Conservation (phyloP, 1,284 basidiomycete species). For the Sutorius eximius region DNA sequence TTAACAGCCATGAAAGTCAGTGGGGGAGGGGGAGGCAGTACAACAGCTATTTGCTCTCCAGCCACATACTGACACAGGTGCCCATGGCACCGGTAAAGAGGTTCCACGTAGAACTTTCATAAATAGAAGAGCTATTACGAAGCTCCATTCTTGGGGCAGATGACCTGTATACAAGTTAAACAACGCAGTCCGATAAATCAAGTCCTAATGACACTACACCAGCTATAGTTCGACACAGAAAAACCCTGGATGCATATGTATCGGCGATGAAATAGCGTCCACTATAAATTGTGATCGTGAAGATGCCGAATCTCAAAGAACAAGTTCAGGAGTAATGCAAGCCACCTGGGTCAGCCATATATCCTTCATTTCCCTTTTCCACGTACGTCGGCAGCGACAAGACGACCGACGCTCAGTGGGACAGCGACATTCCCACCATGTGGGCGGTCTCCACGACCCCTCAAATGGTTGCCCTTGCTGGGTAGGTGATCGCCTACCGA, state of each 20-base stretch:
- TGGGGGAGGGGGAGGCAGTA: neutral
- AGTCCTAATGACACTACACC: conserved; percentile 2
- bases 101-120: neutral
- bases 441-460: conserved; percentile 32
- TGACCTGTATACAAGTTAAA: conserved; percentile 5
- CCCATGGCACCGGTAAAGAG: conserved; percentile 7
- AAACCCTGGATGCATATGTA: conserved; percentile 1
- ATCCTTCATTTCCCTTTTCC: conserved; percentile 34
- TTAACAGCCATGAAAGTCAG: neutral
- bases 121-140: neutral
- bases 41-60: neutral
- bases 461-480: conserved; percentile 17
- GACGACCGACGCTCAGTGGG: conserved; percentile 5
- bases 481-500: conserved; percentile 9
- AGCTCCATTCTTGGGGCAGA: neutral
- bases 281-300: neutral
- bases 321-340: conserved; percentile 26
- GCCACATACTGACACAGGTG: conserved; percentile 8
- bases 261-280: conserved; percentile 3
- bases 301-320: conserved; percentile 6
- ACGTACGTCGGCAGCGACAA: conserved; percentile 27
- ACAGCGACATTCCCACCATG: conserved; percentile 35
- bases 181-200: neutral
- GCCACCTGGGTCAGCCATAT: conserved; percentile 32
- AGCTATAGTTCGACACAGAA: conserved; percentile 7